Evolutionary conservation across 2,329 filamentous ascomycete genomes (phyloP).

Genomic region (Colletotrichum trifolii): DNA sequence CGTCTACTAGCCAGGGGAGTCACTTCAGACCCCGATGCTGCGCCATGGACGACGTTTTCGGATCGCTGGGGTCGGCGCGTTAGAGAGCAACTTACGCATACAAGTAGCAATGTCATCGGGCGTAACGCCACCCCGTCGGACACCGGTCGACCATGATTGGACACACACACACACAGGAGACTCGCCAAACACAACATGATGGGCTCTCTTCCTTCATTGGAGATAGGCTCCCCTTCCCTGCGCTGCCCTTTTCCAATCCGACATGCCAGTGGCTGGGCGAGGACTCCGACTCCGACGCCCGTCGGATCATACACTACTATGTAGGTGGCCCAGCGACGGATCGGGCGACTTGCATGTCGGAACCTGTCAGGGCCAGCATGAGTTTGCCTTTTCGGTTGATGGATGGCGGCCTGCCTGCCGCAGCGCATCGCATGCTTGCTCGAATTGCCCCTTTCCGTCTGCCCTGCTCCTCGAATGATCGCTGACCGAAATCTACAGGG

Average conservation of each 20-base stretch:
- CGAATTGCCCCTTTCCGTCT: not conserved
- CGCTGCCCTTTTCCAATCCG: constrained; percentile 1
- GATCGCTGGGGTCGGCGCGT: not conserved
- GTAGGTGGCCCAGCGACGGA: constrained; percentile 11
- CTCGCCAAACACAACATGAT: no score
- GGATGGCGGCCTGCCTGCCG: constrained; percentile 12
- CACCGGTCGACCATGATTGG: not conserved
- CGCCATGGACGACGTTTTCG: not conserved
- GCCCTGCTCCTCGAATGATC: constrained; percentile 7
- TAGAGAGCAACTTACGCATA: not conserved
- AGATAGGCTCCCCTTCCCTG: not conserved
- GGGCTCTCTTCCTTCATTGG: no score
- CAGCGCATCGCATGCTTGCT: not conserved
- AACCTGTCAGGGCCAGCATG: constrained; percentile 29
- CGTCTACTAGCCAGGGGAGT: no score
- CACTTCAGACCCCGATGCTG: no score
- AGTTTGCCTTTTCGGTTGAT: constrained; percentile 21
- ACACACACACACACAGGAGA: no score
- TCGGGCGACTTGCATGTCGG: constrained; percentile 28
- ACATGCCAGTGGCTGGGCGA: constrained; percentile 5
- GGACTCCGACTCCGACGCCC: no score
- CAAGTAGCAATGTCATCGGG: constrained; percentile 23
- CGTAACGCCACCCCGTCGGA: constrained; percentile 22
- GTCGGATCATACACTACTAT: not conserved
- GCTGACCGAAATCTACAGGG: not conserved